Conservation (phyloP, 2,329 filamentous ascomycete species). For the Fusarium fracticaudum region DNA sequence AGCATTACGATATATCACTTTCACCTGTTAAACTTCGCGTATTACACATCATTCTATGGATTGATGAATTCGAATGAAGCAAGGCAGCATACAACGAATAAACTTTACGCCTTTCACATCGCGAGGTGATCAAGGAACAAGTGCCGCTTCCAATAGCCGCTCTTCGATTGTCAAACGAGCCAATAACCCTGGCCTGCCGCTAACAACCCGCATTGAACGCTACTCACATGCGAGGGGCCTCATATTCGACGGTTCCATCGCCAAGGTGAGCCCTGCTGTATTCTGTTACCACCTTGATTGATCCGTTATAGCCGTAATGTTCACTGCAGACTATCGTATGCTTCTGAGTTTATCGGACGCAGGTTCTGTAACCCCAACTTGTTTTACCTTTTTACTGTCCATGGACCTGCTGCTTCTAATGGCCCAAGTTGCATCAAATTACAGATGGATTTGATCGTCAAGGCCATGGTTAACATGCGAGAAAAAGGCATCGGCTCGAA, state of each 20-base stretch:
- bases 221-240: not conserved
- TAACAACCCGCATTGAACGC: not conserved
- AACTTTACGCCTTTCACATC: not conserved
- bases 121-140: not conserved
- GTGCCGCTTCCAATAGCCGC: not conserved
- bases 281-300: not conserved
- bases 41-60: not conserved
- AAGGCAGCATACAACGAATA: no score
- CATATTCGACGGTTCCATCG: not conserved
- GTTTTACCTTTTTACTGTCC: accelerated
- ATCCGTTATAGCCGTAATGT: not conserved
- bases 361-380: not conserved
- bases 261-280: not conserved
- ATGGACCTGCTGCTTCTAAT: no score
- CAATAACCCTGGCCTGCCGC: not conserved
- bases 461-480: no score
- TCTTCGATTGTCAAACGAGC: not conserved
- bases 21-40: not conserved
- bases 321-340: no score
- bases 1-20: not conserved
- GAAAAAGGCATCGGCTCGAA: no score
- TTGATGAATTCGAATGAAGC: not conserved
- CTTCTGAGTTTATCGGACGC: not conserved
- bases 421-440: no score
- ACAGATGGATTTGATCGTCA: no score